Evolutionary conservation across 129 eudicot species (phyloP).

Genomic region (Flaveria linearis): DNA sequence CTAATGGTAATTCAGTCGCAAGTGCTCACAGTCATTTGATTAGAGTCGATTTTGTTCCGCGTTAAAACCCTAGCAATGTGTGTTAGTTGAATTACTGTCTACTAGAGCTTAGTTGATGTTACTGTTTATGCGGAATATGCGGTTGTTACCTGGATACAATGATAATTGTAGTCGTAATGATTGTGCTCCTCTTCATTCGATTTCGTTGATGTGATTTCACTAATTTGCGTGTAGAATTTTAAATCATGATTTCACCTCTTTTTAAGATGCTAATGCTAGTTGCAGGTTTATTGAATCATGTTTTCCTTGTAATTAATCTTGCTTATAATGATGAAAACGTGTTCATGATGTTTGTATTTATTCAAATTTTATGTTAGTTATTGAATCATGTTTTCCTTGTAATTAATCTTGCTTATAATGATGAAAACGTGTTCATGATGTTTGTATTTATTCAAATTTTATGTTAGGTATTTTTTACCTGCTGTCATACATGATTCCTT

Average conservation of each 20-base stretch:
- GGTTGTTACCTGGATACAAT: not conserved
- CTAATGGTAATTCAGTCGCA: slow-evolving; percentile 17
- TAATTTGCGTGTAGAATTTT: not conserved
- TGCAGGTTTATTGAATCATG: not conserved
- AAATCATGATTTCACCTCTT: not conserved
- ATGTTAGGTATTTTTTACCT: not conserved
- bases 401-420: too few relatives aligned
- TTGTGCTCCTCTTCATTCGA: not conserved
- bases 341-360: not conserved
- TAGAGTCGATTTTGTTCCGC: slow-evolving; percentile 4
- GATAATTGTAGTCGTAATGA: not conserved
- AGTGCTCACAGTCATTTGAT: not conserved
- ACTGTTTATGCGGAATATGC: not conserved
- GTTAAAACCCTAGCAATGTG: slow-evolving; percentile 17
- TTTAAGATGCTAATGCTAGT: not conserved
- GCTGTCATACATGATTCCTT: not conserved
- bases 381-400: too few relatives aligned
- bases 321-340: too few relatives aligned
- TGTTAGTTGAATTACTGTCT: not conserved
- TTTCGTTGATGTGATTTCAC: not conserved
- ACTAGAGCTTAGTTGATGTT: not conserved
- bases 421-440: not conserved
- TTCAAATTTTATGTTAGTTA: not conserved
- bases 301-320: too few relatives aligned
- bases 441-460: not conserved